Base-by-base conservation (phyloP, 1,284 basidiomycete species). In the Cryptococcus amylolentus region DNA sequence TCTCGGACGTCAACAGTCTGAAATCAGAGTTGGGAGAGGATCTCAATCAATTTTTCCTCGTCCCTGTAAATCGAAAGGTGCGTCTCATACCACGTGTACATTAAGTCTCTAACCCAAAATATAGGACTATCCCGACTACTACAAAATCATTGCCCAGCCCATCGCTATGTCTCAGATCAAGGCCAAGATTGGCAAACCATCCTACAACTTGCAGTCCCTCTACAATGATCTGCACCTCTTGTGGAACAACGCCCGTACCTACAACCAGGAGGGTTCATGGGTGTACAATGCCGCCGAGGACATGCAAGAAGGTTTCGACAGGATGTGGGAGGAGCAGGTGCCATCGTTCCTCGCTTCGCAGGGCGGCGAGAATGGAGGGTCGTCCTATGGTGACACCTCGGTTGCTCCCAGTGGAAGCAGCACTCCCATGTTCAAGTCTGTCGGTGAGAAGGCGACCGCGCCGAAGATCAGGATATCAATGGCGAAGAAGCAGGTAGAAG, bases 261-360 rank as follows among this genome's bases (percentile, higher is more conserved):
- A 92, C 80, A 90, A 94, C 76, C 52, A 71, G 54, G 71, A 75
- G 52, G 75, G 68, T 1, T 91, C 89, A 0, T 88, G 90, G 87
- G 93, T 98, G 31, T 96, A 92, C 78, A 83, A 89, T 63, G 92
- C 97, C 63, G 93, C 95, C 2, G 86, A 90, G 53, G 88, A 89
- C 77, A 90, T 95, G 86, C 88, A 93, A 79, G 88, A 86, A 68
- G 86, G 87, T 49, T 90, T 93, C 70, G 82, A 87, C 61, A 80
- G 82, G 26, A 79, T 84, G 31, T 74, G 65, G 55, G 68, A 67
- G 4, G 65, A 72, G 49, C 68, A 73, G 57, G 51, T 67, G 18
- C 52, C 58, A 10, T 58, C 56, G 48, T 59, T 66, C 35, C 26
- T 49, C 1, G 26, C 56, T 16, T 37, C 46, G 6, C 31, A 37